phyloP scores from a whole-genome alignment of 1,284 basidiomycete species.

The Trametes hirsuta region DNA sequence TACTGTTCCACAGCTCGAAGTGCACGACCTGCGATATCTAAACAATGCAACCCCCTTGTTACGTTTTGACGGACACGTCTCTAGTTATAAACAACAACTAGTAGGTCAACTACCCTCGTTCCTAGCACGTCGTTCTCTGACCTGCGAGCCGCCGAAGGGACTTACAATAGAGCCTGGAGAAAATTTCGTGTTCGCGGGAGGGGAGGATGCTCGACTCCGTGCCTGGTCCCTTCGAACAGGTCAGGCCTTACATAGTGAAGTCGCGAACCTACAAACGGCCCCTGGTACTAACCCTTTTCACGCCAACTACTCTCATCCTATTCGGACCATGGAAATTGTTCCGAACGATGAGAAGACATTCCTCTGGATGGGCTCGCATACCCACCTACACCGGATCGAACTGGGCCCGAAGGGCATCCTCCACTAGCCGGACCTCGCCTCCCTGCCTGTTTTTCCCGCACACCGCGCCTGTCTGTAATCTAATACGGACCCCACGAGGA shows the following conservation, averaged over 20 bases:
- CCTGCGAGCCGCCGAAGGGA: slow-evolving; percentile 46
- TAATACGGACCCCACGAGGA: not conserved
- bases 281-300: not conserved
- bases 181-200: slow-evolving; percentile 74
- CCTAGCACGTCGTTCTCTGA: not conserved
- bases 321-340: slow-evolving; percentile 25
- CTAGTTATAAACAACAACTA: slow-evolving; percentile 51
- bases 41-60: slow-evolving; percentile 45
- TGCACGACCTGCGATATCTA: slow-evolving; percentile 65
- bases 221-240: slow-evolving; percentile 70
- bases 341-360: slow-evolving; percentile 9
- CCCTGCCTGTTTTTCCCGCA: not conserved
- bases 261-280: not conserved
- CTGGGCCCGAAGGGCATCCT: slow-evolving; percentile 17
- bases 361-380: slow-evolving; percentile 23
- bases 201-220: slow-evolving; percentile 63
- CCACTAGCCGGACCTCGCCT: not conserved
- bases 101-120: slow-evolving; percentile 39
- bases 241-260: slow-evolving; percentile 5
- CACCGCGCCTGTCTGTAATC: not conserved
- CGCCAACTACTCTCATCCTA: slow-evolving; percentile 8
- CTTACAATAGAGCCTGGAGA: slow-evolving; percentile 59
- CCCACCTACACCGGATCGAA: slow-evolving; percentile 11
- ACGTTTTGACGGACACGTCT: slow-evolving; percentile 58
- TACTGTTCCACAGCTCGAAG: slow-evolving; percentile 49